Evolutionary conservation across 1,139 yeast genomes (phyloP), one percentile per base, ranked within the genome.

Genomic region (Debaryomyces udenii): DNA sequence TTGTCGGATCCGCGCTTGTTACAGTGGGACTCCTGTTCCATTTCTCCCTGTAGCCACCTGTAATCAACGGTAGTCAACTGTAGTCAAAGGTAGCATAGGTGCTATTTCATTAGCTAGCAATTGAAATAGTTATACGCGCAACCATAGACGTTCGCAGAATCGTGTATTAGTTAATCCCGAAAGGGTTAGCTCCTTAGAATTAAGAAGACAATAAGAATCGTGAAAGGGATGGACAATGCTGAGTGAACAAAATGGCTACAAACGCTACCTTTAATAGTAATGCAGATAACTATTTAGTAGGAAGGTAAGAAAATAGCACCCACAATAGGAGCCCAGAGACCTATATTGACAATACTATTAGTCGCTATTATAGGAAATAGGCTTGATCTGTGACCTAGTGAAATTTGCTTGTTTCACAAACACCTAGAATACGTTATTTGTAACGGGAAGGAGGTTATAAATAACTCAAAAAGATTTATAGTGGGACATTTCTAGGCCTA

Each of bases 231-330:
- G 28, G 24, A 34, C 37, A 27, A 34, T 26, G 4, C 9, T 17
- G n/a, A 18, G 26, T 14, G 22, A 16, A 23, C 30, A 17, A 34
- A n/a, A 11, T 34, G 36, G 37, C 37, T 34, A 16, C 30, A 15
- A 34, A 34, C 37, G 27, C 37, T 34, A 23, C 37, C 37, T 11
- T n/a, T 16, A 34, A 34, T 11, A 13, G 37, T 34, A 34, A 34
- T 26, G 17, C 29, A 17, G 11, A 34, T 26, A 26, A 26, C 37
- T 15, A 26, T 34, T 26, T 34, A 26, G 37, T 34, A 32, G 7
- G 2, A 4, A 11, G 11, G 6, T 26, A 6, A 10, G 11, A 11
- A n/a, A n/a, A 26, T 26, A 5, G 14, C 28, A 6, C 14, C 6
- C 14, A 6, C 14, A 6, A 26, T 10, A 26, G 28, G 28, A 26